Percentiles rank a stretch among this genome's conserved stretches.
phyloP scores from a whole-genome alignment of 176 grass and related monocot genomes.

The Olyra latifolia region DNA sequence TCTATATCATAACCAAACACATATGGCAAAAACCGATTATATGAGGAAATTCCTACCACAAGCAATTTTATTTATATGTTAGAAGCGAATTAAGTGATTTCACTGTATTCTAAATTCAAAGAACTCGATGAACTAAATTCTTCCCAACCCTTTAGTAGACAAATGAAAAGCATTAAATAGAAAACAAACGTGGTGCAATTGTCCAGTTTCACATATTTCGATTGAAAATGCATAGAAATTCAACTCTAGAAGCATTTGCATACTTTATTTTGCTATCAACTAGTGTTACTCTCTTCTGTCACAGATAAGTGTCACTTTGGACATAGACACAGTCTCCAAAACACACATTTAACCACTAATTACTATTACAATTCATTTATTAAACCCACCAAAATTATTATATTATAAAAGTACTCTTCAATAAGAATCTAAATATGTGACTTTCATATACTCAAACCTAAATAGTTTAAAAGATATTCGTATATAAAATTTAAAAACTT shows the following conservation, averaged over 20 bases:
- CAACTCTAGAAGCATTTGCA: neutral
- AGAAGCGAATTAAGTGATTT: neutral
- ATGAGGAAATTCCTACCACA: neutral
- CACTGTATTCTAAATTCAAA: neutral
- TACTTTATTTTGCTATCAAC: neutral
- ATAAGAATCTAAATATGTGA: too few relatives aligned
- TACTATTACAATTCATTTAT: too few relatives aligned
- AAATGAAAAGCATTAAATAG: neutral
- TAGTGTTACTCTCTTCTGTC: too few relatives aligned
- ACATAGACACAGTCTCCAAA: too few relatives aligned
- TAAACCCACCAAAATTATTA: too few relatives aligned
- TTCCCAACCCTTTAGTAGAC: neutral
- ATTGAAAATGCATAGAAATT: neutral
- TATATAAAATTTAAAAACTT: too few relatives aligned
- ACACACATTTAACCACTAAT: too few relatives aligned
- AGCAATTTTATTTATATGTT: neutral
- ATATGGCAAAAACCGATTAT: neutral
- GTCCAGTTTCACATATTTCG: neutral
- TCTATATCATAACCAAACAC: neutral
- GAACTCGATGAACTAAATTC: neutral
- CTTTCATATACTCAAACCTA: too few relatives aligned
- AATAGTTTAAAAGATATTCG: too few relatives aligned
- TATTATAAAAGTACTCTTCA: too few relatives aligned
- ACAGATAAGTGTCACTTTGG: too few relatives aligned
- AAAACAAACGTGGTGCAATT: neutral